Evolutionary conservation across 805 yeast species (phyloP).

Genomic region (Wickerhamiella azymoides): DNA sequence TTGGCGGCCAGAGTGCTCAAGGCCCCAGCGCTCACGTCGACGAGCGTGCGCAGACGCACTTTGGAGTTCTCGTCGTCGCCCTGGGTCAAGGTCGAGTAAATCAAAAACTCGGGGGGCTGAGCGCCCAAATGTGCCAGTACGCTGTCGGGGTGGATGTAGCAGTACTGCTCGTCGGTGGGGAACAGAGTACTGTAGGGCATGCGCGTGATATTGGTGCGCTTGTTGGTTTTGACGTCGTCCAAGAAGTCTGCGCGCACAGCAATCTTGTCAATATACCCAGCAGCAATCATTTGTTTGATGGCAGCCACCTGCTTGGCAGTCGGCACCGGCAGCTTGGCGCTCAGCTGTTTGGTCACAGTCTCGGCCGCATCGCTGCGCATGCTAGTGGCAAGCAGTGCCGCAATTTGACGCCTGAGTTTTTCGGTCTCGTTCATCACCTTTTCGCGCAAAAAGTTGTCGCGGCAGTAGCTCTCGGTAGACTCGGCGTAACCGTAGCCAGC

Average conservation of each 20-base stretch:
- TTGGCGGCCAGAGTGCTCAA: constrained; percentile 62
- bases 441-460: constrained; percentile 52
- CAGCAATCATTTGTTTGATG: constrained; percentile 78
- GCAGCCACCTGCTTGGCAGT: constrained; percentile 54
- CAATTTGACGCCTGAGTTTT: constrained; percentile 68
- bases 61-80: constrained; percentile 31
- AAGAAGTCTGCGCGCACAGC: constrained; percentile 74
- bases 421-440: constrained; percentile 76
- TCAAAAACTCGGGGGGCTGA: constrained; percentile 62
- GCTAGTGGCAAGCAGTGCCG: constrained; percentile 56
- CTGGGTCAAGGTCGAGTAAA: constrained; percentile 54
- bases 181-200: constrained; percentile 44
- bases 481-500: constrained; percentile 70
- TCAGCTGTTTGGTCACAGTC: constrained; percentile 39
- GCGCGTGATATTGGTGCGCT: constrained; percentile 37
- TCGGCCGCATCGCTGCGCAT: constrained; percentile 21
- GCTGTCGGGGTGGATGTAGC: constrained; percentile 72
- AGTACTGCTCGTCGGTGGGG: constrained; percentile 32
- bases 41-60: constrained; percentile 58
- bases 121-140: constrained; percentile 46
- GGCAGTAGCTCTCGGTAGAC: constrained; percentile 35
- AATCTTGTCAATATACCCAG: constrained; percentile 86
- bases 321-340: constrained; percentile 48
- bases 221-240: constrained; percentile 45
- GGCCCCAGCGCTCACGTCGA: constrained; percentile 61